Evolutionary conservation across 2,329 filamentous ascomycete genomes (phyloP).

Genomic region (Arthroderma sp.): DNA sequence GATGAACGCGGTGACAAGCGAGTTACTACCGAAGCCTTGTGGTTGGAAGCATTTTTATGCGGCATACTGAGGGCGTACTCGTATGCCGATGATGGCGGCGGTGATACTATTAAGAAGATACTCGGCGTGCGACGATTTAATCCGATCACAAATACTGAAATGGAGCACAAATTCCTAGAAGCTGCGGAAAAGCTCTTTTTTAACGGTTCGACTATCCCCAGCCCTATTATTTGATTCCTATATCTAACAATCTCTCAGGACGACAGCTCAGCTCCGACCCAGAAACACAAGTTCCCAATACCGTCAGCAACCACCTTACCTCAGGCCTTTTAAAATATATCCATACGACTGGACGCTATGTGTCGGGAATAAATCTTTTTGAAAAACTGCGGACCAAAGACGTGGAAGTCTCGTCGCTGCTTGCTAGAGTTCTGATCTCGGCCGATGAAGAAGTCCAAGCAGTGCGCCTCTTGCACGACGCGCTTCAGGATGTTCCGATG

Average conservation of each 20-base stretch:
- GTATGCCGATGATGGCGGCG: conserved; percentile 89
- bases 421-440: conserved; percentile 83
- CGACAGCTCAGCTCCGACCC: conserved; percentile 95
- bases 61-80: conserved; percentile 88
- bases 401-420: conserved; percentile 81
- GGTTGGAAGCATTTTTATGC: conserved; percentile 96
- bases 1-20: conserved; percentile 93
- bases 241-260: conserved; percentile 39
- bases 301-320: conserved; percentile 90
- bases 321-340: conserved; percentile 92
- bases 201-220: conserved; percentile 46
- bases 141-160: conserved; percentile 94
- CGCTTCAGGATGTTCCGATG: conserved; percentile 85
- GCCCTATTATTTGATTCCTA: background rate
- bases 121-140: conserved; percentile 96
- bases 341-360: conserved; percentile 82
- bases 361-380: conserved; percentile 93
- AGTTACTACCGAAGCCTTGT: conserved; percentile 82
- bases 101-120: conserved; percentile 90
- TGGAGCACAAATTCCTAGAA: conserved; percentile 88
- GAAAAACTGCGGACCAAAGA: conserved; percentile 87
- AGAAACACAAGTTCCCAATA: conserved; percentile 91
- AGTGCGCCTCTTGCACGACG: conserved; percentile 73
- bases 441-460: conserved; percentile 96
- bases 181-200: conserved; percentile 94